Evolutionary conservation across 805 yeast species (phyloP).

Genomic region (Priceomyces castillae): DNA sequence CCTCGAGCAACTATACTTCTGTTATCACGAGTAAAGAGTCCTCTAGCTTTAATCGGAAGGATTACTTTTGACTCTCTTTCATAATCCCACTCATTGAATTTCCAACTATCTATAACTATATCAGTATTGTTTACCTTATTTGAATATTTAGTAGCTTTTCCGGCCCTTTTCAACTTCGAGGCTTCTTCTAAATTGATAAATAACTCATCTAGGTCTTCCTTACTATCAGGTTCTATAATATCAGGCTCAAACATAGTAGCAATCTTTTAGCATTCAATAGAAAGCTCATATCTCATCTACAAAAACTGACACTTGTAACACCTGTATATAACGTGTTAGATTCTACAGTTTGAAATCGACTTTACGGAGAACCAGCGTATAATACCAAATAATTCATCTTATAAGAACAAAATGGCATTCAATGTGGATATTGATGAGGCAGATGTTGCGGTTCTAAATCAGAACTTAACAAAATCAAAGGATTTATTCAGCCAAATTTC

Average conservation of each 20-base stretch:
- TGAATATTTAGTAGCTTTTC: slow-evolving; percentile 18
- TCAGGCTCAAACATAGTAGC: background rate
- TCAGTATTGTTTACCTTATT: slow-evolving; percentile 8
- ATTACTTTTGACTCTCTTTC: slow-evolving; percentile 44
- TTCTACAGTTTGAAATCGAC: background rate
- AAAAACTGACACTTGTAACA: no score
- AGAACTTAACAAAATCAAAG: slow-evolving; percentile 60
- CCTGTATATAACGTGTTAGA: no score
- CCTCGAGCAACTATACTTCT: slow-evolving; percentile 72
- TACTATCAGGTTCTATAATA: slow-evolving; percentile 10
- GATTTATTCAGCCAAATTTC: slow-evolving; percentile 55
- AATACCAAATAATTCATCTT: no score
- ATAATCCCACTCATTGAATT: slow-evolving; percentile 88
- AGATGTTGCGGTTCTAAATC: slow-evolving; percentile 78
- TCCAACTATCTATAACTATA: slow-evolving; percentile 53
- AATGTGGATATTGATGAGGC: slow-evolving; percentile 67
- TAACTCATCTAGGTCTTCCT: slow-evolving; percentile 17
- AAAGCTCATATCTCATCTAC: no score
- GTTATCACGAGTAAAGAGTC: slow-evolving; percentile 59
- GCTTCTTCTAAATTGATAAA: slow-evolving; percentile 18
- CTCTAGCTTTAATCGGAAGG: slow-evolving; percentile 79
- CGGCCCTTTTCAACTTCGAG: slow-evolving; percentile 17
- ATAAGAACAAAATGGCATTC: slow-evolving; percentile 8
- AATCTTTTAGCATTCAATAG: no score
- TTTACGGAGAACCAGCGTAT: background rate